phyloP scores from a whole-genome alignment of 148 eudicot species.

The Spergularia bocconei region DNA sequence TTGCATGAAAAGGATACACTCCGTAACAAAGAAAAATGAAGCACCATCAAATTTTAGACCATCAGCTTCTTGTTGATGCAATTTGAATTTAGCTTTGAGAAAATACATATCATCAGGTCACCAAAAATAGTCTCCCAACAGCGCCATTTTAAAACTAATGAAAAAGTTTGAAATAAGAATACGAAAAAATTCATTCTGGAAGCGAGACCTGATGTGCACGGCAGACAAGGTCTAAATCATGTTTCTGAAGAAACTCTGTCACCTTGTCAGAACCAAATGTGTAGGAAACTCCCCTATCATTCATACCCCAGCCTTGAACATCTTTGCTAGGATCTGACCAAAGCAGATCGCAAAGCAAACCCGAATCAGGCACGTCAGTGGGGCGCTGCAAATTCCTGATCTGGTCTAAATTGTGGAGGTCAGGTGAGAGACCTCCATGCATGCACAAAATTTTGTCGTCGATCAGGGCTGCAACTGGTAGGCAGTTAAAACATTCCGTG shows the following conservation, averaged over 20 bases:
- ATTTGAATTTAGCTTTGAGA: no score
- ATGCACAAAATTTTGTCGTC: constrained; percentile 61
- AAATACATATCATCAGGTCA: no score
- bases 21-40: no score
- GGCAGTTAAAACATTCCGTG: constrained; percentile 53
- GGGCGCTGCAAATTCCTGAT: constrained; percentile 51
- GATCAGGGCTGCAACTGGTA: constrained; percentile 56
- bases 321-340: constrained; percentile 67
- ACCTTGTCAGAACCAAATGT: constrained; percentile 65
- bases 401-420: constrained; percentile 47
- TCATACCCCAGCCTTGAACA: constrained; percentile 60
- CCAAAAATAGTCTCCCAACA: neutral
- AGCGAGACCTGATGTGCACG: constrained; percentile 61
- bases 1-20: no score
- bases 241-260: constrained; percentile 55
- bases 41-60: no score
- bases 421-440: constrained; percentile 72
- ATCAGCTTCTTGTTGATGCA: no score
- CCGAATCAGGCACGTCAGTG: constrained; percentile 58
- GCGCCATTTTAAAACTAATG: neutral
- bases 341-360: constrained; percentile 56
- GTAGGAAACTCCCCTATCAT: constrained; percentile 62
- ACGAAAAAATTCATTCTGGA: neutral
- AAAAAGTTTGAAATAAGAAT: neutral
- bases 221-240: constrained; percentile 57